Percentiles rank a stretch among this genome's conserved stretches.
Conservation (phyloP, 306 rosid genomes). For the Comarum palustre region DNA sequence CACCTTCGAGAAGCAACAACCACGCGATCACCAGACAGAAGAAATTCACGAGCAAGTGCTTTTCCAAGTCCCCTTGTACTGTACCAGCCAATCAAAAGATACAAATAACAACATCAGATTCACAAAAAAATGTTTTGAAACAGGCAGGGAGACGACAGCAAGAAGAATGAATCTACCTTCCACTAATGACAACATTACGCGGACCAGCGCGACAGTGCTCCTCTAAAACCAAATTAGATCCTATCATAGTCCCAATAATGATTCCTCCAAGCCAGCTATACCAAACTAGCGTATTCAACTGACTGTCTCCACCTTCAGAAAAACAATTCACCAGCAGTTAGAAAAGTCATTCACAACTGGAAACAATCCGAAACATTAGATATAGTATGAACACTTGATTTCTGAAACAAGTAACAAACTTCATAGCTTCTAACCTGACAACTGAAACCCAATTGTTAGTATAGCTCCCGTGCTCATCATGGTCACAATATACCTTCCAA, state of each 20-base stretch:
- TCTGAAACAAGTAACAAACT: conserved; percentile 15
- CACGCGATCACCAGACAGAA: conserved; percentile 84
- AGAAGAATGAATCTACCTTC: conserved; percentile 51
- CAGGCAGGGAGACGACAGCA: not conserved
- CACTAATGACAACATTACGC: conserved; percentile 84
- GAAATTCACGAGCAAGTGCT: conserved; percentile 94
- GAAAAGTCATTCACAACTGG: not conserved
- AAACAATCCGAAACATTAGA: not conserved
- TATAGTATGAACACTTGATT: not conserved
- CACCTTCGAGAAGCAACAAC: conserved; percentile 92
- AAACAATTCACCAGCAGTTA: conserved; percentile 20
- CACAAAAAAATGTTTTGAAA: not conserved
- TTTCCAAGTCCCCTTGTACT: conserved; percentile 96
- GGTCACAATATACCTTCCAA: conserved; percentile 92
- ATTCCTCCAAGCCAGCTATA: conserved; percentile 97
- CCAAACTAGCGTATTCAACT: conserved; percentile 75
- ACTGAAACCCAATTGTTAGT: conserved; percentile 76
- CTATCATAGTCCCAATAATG: conserved; percentile 91
- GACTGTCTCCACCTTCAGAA: conserved; percentile 73
- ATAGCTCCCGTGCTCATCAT: conserved; percentile 97
- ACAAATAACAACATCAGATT: conserved; percentile 19
- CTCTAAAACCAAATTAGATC: conserved; percentile 85
- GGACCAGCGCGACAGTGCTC: conserved; percentile 94
- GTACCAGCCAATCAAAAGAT: conserved; percentile 36
- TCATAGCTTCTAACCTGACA: conserved; percentile 60